Evolutionary conservation across 2,329 filamentous ascomycete species (phyloP), one percentile per base, ranked within the genome.

Genomic region (Verticillium nubilum): DNA sequence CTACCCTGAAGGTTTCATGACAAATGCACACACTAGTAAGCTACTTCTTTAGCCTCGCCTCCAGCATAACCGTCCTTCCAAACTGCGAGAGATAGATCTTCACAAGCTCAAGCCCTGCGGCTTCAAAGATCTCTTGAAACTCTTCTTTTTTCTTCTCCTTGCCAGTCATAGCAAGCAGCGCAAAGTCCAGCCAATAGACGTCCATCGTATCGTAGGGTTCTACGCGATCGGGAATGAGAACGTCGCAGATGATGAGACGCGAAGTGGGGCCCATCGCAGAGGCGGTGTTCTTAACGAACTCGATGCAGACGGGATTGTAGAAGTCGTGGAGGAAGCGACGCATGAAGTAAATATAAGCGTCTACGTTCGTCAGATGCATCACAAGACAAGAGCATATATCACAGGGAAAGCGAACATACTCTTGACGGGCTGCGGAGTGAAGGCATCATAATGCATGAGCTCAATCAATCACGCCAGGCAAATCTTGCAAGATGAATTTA

Each of bases 271-370:
- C 64, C 70, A 72, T 72, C 17, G 68, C 68, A 28, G 62, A 64
- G 3, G 67, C 67, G 0, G 73, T 61, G 3, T 62, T 62, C 23
- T 58, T 61, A n/a, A 73, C 64, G 10, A 73, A 71, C 47, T 66
- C 27, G 12, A 68, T 65, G 10, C 68, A 65, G 2, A 69, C 66
- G 0, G 33, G 9, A 37, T 73, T 70, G 26, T 67, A 58, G 55
- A 70, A 72, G 60, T 73, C 69, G 59, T 73, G 72, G 2, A 73
- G 63, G 52, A 72, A 72, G 66, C 69, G 69, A 42, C 68, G 69
- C 68, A 73, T 70, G 54, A 72, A 73, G 59, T 73, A 73, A 4
- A 68, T 70, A 54, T 68, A 69, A 25, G 71, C 71, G n/a, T 69
- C 70, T 72, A n/a, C 54, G 28, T 26, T n/a, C 6, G 28, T 42